A percentile compares a stretch with the other conserved stretches of the same genome.
Conservation (phyloP, 163 green algal species). For the Scenedesmus sp. region DNA sequence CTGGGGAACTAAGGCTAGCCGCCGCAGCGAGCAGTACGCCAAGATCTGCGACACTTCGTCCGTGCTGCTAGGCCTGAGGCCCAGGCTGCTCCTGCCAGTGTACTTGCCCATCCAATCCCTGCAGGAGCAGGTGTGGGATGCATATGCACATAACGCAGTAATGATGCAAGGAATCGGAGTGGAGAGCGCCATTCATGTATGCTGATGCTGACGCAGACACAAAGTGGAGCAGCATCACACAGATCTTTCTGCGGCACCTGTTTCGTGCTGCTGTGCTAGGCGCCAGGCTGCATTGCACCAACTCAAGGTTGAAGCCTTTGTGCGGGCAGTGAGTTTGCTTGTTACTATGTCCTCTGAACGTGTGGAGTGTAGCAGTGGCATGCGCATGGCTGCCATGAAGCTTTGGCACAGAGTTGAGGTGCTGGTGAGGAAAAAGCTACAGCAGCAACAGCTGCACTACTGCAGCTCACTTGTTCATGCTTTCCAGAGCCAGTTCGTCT, state of each 20-base stretch:
- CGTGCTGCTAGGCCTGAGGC: conserved; percentile 82
- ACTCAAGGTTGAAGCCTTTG: neutral
- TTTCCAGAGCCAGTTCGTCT: conserved; percentile 74
- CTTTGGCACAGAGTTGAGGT: neutral
- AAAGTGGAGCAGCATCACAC: too few species aligned
- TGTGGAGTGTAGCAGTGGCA: neutral
- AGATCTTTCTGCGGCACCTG: too few species aligned
- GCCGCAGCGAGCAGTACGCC: conserved; percentile 80
- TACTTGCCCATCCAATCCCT: conserved; percentile 97
- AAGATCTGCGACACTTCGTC: conserved; percentile 83
- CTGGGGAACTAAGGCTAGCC: conserved; percentile 94
- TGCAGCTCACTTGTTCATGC: conserved; percentile 77
- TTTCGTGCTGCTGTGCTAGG: neutral
- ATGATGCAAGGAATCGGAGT: neutral
- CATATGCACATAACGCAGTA: neutral
- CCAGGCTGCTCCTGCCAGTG: conserved; percentile 71
- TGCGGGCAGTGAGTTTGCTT: neutral
- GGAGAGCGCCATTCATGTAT: neutral
- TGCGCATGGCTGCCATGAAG: neutral
- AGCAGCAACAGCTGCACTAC: neutral
- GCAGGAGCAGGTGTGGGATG: neutral
- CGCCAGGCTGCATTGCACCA: neutral
- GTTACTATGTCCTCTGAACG: neutral
- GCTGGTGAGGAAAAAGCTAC: neutral
- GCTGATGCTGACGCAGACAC: neutral